Conservation (phyloP, 2,329 filamentous ascomycete genomes). For the Nemania bipapillata region DNA sequence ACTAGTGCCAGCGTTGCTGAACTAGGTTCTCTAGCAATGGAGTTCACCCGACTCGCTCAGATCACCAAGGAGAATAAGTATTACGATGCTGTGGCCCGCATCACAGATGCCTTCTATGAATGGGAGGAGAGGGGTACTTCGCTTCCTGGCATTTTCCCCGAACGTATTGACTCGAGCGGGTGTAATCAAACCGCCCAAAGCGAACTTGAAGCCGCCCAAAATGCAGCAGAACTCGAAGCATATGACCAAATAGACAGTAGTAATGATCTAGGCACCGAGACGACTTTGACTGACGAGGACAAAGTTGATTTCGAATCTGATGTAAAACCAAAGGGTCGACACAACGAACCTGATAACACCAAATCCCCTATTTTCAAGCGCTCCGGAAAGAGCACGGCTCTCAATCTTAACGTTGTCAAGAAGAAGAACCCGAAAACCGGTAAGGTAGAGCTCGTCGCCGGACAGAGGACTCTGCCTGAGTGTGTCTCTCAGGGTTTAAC, state of each 20-base stretch:
- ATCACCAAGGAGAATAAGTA: conserved; percentile 83
- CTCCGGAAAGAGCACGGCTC: conserved; percentile 20
- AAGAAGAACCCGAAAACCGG: conserved; percentile 25
- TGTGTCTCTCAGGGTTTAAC: conserved; percentile 71
- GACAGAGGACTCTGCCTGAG: conserved; percentile 47
- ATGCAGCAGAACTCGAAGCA: conserved; percentile 35
- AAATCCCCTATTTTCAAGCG: conserved; percentile 21
- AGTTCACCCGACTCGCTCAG: conserved; percentile 90
- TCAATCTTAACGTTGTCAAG: conserved; percentile 24
- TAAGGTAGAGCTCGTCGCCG: conserved; percentile 19
- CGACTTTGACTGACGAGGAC: conserved; percentile 5
- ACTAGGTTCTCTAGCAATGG: conserved; percentile 81
- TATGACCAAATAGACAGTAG: conserved; percentile 21
- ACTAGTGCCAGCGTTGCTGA: conserved; percentile 71
- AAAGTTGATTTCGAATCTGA: conserved; percentile 14
- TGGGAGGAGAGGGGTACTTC: conserved; percentile 75
- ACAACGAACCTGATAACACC: conserved; percentile 2
- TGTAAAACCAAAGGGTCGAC: conserved; percentile 1
- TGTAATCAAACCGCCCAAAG: conserved; percentile 70
- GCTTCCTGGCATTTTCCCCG: conserved; percentile 83
- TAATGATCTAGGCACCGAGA: not conserved
- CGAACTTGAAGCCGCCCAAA: conserved; percentile 51
- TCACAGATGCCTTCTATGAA: conserved; percentile 81
- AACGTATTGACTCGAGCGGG: conserved; percentile 79
- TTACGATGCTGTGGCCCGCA: conserved; percentile 87